A percentile compares a stretch with the other conserved stretches of the same genome.
These are phyloP conservation scores for Prunus yedoensis DNA, from an alignment of 331 rosid species.

Conservation along the genomic window DNA sequence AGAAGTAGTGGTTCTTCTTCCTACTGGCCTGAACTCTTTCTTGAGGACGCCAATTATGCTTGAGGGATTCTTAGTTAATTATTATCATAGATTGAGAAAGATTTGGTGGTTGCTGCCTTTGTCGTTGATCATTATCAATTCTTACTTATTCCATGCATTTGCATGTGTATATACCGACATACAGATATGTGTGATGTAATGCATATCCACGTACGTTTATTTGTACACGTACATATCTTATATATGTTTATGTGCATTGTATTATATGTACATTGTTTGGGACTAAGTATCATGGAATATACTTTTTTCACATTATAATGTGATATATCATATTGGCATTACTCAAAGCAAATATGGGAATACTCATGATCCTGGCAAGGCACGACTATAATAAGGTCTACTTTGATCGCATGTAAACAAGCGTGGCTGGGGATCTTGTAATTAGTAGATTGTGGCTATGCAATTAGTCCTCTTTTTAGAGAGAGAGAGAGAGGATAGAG, in stretches of 20 bases:
- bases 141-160: not conserved
- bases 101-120: not conserved
- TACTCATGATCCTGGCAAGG: no score
- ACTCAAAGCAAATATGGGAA: no score
- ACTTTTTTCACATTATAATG: no score
- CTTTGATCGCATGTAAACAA: no score
- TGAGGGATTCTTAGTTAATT: conserved; percentile 40
- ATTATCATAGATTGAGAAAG: not conserved
- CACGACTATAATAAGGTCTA: no score
- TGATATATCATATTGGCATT: no score
- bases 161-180: not conserved
- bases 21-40: conserved; percentile 56
- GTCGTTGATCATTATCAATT: not conserved
- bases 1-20: conserved; percentile 35
- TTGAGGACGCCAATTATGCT: conserved; percentile 51
- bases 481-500: no score
- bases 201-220: not conserved
- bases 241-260: not conserved
- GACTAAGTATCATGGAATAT: no score
- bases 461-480: no score
- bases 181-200: not conserved
- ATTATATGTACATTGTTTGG: not conserved
- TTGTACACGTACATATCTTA: not conserved
- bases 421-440: no score
- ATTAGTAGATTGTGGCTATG: no score